Evolutionary conservation across 441 rosid genomes (phyloP).

Genomic region (Populus trichocarpa): DNA sequence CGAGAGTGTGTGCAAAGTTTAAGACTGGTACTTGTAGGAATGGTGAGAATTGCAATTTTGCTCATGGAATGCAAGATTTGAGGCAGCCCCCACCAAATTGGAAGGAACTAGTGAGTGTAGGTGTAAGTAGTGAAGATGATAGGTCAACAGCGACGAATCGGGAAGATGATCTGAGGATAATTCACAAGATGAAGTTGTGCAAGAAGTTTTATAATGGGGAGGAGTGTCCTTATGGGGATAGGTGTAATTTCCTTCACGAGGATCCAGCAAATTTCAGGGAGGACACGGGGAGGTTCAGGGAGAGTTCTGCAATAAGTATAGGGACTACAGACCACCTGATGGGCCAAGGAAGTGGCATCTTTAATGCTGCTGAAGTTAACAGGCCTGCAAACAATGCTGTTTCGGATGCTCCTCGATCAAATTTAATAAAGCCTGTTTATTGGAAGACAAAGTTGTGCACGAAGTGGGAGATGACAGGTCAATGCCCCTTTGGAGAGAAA

Average conservation of each 20-base stretch:
- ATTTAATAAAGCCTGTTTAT: constrained; percentile 49
- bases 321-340: constrained; percentile 43
- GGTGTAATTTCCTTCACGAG: constrained; percentile 94
- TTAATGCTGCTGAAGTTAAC: constrained; percentile 42
- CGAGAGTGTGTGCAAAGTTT: constrained; percentile 82
- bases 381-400: constrained; percentile 40
- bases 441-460: constrained; percentile 92
- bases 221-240: constrained; percentile 92
- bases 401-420: constrained; percentile 31
- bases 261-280: constrained; percentile 75
- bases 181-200: constrained; percentile 89
- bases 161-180: constrained; percentile 94
- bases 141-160: constrained; percentile 44
- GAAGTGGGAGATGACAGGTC: constrained; percentile 75
- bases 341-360: constrained; percentile 34
- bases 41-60: constrained; percentile 91
- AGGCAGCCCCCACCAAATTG: constrained; percentile 94
- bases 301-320: constrained; percentile 77
- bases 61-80: constrained; percentile 84
- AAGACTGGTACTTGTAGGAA: constrained; percentile 67
- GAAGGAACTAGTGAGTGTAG: constrained; percentile 74
- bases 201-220: constrained; percentile 91
- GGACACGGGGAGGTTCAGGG: constrained; percentile 62
- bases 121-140: constrained; percentile 42
- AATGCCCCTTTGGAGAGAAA: constrained; percentile 84